Conservation (phyloP, 805 yeast species). For the Limtongia smithiae region DNA sequence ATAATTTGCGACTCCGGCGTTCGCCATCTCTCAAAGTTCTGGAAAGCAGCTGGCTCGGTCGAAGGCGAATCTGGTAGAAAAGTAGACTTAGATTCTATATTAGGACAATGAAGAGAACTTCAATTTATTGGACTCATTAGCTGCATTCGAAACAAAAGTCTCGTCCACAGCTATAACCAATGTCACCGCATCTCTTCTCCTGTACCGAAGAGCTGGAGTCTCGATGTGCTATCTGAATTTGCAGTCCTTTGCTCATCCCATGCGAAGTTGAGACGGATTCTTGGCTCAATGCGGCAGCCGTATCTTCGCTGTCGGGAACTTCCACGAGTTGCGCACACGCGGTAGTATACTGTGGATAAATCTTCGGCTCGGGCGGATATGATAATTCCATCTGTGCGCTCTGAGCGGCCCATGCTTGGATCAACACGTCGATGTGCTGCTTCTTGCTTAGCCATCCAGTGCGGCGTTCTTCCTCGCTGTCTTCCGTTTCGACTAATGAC, state of each 20-base stretch:
- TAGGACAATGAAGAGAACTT: neutral
- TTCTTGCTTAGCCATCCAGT: constrained; percentile 5
- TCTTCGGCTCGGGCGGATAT: too few species aligned
- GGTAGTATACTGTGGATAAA: too few species aligned
- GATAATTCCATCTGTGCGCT: neutral
- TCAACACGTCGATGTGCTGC: constrained; percentile 3
- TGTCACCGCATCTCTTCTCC: constrained; percentile 13
- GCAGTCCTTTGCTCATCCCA: too few species aligned
- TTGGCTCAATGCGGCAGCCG: too few species aligned
- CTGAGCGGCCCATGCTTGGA: constrained; percentile 2
- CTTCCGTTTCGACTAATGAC: neutral
- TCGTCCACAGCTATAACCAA: constrained; percentile 24
- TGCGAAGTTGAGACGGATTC: too few species aligned
- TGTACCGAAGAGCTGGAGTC: neutral
- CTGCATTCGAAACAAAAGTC: constrained; percentile 25
- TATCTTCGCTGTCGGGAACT: constrained; percentile 5
- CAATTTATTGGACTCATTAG: constrained; percentile 1
- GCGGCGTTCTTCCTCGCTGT: neutral
- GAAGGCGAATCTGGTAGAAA: constrained; percentile 1
- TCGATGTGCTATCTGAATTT: too few species aligned
- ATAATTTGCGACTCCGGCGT: constrained; percentile 91
- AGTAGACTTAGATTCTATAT: neutral
- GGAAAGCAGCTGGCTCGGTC: constrained; percentile 48
- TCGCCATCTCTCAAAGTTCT: constrained; percentile 86
- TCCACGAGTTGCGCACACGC: neutral